These are phyloP conservation scores for Fusarium subglutinans DNA, from an alignment of 2,329 filamentous ascomycete genomes.

Conservation along the genomic window DNA sequence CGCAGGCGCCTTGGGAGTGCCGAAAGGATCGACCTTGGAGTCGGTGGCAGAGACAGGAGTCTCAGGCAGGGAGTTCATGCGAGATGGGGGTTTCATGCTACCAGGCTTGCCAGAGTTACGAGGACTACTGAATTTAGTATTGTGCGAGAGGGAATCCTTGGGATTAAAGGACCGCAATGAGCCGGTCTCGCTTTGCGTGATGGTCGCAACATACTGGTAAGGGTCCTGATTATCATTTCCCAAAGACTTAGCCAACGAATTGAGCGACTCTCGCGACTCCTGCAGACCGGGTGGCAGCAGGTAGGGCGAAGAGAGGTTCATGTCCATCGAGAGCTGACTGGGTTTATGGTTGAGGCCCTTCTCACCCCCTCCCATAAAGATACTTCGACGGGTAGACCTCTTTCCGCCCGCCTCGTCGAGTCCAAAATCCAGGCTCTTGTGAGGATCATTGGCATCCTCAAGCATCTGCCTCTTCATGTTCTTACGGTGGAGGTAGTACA, in stretches of 20 bases:
- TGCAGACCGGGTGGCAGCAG: conserved; percentile 87
- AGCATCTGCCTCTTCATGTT: conserved; percentile 74
- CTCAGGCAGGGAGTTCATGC: conserved; percentile 56
- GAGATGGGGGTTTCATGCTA: conserved; percentile 45
- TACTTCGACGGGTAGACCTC: conserved; percentile 47
- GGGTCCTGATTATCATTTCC: conserved; percentile 82
- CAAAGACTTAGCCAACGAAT: conserved; percentile 82
- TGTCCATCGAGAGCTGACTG: conserved; percentile 73
- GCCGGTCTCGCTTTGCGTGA: conserved; percentile 65
- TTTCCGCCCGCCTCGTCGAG: conserved; percentile 59
- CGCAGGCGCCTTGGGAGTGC: conserved; percentile 46
- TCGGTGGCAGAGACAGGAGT: conserved; percentile 48
- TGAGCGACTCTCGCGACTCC: conserved; percentile 83
- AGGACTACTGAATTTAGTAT: conserved; percentile 55
- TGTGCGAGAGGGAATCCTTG: conserved; percentile 56
- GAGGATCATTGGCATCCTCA: conserved; percentile 87
- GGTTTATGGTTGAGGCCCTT: conserved; percentile 56
- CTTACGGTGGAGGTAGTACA: conserved; percentile 82
- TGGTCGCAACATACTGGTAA: conserved; percentile 73
- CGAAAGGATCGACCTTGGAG: conserved; percentile 49
- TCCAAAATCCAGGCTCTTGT: conserved; percentile 93
- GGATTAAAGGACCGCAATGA: conserved; percentile 64
- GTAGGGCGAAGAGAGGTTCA: conserved; percentile 85
- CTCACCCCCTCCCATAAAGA: conserved; percentile 61
- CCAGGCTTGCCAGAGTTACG: conserved; percentile 44